phyloP scores from a whole-genome alignment of 2,329 filamentous ascomycete species.

The Pseudogymnoascus pannorum region DNA sequence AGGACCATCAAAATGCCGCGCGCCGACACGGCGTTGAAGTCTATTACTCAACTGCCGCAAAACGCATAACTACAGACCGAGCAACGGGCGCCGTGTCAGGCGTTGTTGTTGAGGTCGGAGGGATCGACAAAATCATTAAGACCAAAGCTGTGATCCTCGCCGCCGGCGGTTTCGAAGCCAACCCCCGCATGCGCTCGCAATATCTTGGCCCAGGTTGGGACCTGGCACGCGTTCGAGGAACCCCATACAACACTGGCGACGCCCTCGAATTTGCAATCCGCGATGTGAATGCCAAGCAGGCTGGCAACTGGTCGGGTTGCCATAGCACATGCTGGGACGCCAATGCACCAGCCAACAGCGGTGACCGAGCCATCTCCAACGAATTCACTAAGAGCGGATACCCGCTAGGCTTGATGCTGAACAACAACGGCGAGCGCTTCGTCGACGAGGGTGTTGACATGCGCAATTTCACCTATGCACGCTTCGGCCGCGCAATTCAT shows the following conservation, averaged over 20 bases:
- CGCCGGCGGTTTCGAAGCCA: constrained; percentile 59
- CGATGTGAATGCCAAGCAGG: constrained; percentile 42
- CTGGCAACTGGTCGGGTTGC: constrained; percentile 57
- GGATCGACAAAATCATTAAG: constrained; percentile 25
- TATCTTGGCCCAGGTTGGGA: constrained; percentile 55
- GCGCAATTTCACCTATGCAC: constrained; percentile 61
- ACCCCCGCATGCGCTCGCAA: constrained; percentile 46
- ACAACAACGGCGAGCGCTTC: constrained; percentile 50
- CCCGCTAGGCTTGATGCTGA: constrained; percentile 59
- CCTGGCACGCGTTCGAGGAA: constrained; percentile 53
- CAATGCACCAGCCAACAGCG: constrained; percentile 45
- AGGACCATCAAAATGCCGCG: constrained; percentile 37
- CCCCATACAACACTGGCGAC: constrained; percentile 57
- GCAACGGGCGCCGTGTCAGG: constrained; percentile 27
- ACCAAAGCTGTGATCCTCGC: constrained; percentile 43
- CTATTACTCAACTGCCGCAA: constrained; percentile 35
- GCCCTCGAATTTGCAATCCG: constrained; percentile 45
- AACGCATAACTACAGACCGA: constrained; percentile 31
- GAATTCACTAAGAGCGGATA: constrained; percentile 64
- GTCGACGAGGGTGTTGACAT: constrained; percentile 61
- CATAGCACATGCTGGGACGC: constrained; percentile 52
- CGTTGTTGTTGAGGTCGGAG: constrained; percentile 25
- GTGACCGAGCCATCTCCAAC: constrained; percentile 54
- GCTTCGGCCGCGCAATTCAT: constrained; percentile 55
- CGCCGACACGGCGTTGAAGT: neutral